phyloP scores from a whole-genome alignment of 352 stramenopile genomes.

The Phytopythium delawarense region DNA sequence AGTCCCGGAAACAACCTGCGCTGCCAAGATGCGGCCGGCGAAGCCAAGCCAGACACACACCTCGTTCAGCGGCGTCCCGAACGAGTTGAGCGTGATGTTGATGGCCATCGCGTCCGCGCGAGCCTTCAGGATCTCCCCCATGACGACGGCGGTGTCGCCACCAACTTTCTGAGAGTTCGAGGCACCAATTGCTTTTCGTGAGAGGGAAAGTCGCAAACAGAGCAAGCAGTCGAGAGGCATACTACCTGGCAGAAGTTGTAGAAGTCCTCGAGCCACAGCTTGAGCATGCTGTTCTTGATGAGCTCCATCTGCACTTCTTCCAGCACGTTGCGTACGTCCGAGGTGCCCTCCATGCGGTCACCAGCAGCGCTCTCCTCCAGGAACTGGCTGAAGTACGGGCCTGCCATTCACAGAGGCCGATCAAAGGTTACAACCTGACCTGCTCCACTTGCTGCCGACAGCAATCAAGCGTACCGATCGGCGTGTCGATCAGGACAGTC shows the following conservation, averaged over 20 bases:
- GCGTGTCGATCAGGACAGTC: constrained; percentile 98
- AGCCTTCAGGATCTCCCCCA: constrained; percentile 95
- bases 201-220: not conserved
- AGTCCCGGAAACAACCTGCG: not conserved
- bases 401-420: constrained; percentile 27
- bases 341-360: constrained; percentile 80
- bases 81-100: constrained; percentile 99
- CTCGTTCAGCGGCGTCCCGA: constrained; percentile 91
- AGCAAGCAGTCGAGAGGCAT: not conserved
- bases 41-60: constrained; percentile 25
- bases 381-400: constrained; percentile 97
- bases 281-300: constrained; percentile 99
- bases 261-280: constrained; percentile 96
- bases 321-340: constrained; percentile 94
- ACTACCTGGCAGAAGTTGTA: constrained; percentile 92
- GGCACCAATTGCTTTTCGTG: constrained; percentile 9
- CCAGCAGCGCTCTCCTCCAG: constrained; percentile 91
- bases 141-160: constrained; percentile 97
- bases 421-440: not conserved
- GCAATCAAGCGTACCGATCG: constrained; percentile 70
- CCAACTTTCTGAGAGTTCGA: constrained; percentile 68
- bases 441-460: not conserved
- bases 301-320: constrained; percentile 99
- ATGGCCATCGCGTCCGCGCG: constrained; percentile 98
- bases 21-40: not conserved